Evolutionary conservation across 83 land plant genomes (phyloP), one percentile per base, ranked within the genome.

Genomic region (Thuja plicata): DNA sequence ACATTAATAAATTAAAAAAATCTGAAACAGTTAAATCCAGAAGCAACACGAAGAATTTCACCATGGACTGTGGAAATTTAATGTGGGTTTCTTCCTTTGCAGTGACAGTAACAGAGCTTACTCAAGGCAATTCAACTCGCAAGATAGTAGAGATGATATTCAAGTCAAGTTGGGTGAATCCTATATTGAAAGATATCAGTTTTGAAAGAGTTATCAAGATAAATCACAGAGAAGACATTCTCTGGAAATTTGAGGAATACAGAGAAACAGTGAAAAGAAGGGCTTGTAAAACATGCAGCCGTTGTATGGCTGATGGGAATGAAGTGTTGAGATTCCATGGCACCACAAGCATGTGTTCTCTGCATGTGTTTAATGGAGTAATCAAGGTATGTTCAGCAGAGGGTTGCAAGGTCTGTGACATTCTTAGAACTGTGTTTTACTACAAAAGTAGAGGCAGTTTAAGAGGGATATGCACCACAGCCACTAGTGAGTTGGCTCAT

Each of bases 231-330:
- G 94, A 93, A 40, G 92, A 92, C 17, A 94, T 96, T 12, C 88
- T 97, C 0, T 92, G 96, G 30, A 89, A 92, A 48, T 98, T 98
- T 54, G 99, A 98, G 90, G 96, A 94, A 11, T 95, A 97, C 81
- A 84, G 99, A 34, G 99, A 96, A 50, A 91, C 88, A 89, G 97
- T 98, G 80, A 97, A 95, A 88, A 95, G 96, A 89, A 94, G 95
- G 57, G 92, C 94, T 50, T 93, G 94, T 41, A 96, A 95, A 92
- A 96, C 96, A 81, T 96, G 97, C 85, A 94, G 96, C 19, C 92
- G 98, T 27, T 95, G 97, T 84, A 92, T 95, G 30, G 97, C 96
- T 32, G 98, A 97, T 90, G 98, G 98, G 30, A 97, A 97, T 90
- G 96, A 97, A 90, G 92, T 97, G 41, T 92, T 97, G 27, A 92